Evolutionary conservation across 129 eudicot species (phyloP).

Genomic region (Smallanthus sonchifolius): DNA sequence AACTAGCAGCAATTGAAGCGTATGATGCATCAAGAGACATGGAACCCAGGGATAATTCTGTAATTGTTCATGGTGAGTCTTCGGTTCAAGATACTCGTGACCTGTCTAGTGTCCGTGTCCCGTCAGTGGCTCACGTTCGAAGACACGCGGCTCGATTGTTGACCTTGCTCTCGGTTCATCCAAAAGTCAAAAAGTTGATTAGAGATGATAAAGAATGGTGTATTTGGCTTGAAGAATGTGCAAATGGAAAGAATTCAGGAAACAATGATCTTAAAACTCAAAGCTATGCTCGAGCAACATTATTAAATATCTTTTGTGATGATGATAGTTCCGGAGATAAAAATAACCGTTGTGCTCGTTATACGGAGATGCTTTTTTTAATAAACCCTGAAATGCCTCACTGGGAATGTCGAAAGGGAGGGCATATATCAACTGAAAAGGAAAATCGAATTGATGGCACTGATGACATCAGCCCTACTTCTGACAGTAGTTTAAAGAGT

Average conservation of each 20-base stretch:
- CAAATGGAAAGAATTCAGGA: constrained; percentile 74
- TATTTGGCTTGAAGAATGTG: constrained; percentile 95
- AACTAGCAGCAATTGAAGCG: constrained; percentile 86
- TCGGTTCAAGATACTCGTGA: constrained; percentile 38
- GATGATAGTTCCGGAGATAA: constrained; percentile 33
- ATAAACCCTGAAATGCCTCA: constrained; percentile 83
- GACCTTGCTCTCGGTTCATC: constrained; percentile 75
- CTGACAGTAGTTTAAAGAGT: constrained; percentile 24
- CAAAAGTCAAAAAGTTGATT: constrained; percentile 71
- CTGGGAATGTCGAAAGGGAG: constrained; percentile 58
- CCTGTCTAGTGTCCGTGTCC: constrained; percentile 61
- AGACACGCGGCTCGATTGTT: constrained; percentile 90
- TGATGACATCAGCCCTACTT: constrained; percentile 28
- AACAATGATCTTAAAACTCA: constrained; percentile 83
- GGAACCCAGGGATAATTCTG: constrained; percentile 56
- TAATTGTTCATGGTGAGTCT: constrained; percentile 31
- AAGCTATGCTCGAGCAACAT: constrained; percentile 91
- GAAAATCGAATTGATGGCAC: constrained; percentile 14
- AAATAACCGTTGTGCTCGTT: constrained; percentile 48
- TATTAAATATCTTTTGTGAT: constrained; percentile 70
- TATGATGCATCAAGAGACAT: constrained; percentile 91
- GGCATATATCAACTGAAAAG: constrained; percentile 13
- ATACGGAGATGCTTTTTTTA: constrained; percentile 75
- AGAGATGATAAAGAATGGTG: constrained; percentile 61
- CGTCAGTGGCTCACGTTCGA: constrained; percentile 76